phyloP scores from a whole-genome alignment of 768 basidiomycete species.

The Boletus tylopilopsis region DNA sequence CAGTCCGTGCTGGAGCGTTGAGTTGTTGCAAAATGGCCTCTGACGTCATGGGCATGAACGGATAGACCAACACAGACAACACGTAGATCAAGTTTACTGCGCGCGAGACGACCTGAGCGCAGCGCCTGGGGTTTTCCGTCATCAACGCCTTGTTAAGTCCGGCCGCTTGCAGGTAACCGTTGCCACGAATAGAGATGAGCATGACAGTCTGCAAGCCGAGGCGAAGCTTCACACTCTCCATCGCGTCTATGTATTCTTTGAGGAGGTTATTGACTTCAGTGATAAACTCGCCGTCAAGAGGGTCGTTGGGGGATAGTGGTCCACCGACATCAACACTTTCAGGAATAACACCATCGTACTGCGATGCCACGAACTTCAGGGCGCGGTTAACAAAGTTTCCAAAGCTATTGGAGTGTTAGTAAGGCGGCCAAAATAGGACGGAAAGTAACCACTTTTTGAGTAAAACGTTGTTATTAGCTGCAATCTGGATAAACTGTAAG shows the following conservation, averaged over 20 bases:
- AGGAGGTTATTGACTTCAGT: conserved; percentile 74
- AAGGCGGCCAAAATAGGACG: neutral
- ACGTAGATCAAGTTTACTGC: conserved; percentile 92
- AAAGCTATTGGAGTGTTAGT: conserved; percentile 48
- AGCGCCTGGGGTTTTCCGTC: conserved; percentile 74
- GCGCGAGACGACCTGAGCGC: conserved; percentile 85
- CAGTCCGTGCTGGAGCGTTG: conserved; percentile 80
- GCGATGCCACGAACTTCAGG: conserved; percentile 87
- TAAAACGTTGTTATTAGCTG: conserved; percentile 89
- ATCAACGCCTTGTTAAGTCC: conserved; percentile 89
- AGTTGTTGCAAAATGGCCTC: conserved; percentile 79
- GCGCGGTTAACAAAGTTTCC: conserved; percentile 97
- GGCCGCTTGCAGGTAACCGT: conserved; percentile 91
- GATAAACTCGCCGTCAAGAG: conserved; percentile 71
- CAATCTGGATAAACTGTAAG: conserved; percentile 48
- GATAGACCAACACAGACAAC: conserved; percentile 80
- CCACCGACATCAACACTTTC: conserved; percentile 71
- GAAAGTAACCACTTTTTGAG: conserved; percentile 70
- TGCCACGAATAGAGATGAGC: conserved; percentile 84
- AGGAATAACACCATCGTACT: conserved; percentile 77
- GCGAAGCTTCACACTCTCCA: conserved; percentile 91
- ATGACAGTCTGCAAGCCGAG: conserved; percentile 86
- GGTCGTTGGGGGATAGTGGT: conserved; percentile 63
- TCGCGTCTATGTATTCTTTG: conserved; percentile 75
- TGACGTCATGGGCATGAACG: conserved; percentile 94